Percentiles rank a stretch among this genome's conserved stretches.
These are phyloP conservation scores for Coriolopsis trogii DNA, from an alignment of 1,284 basidiomycete genomes.

Conservation along the genomic window DNA sequence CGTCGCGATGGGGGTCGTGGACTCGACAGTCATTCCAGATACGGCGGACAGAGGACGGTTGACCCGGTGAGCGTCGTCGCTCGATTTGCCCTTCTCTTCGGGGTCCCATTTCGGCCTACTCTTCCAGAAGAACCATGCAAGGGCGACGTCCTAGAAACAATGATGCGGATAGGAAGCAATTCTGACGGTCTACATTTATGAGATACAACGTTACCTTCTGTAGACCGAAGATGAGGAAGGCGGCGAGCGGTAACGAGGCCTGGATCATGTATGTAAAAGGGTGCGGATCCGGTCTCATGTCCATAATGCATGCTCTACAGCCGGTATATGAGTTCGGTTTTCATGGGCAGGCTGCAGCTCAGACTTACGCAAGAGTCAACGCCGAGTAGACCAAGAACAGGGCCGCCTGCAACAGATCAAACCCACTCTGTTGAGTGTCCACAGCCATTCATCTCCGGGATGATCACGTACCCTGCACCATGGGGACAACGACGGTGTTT, in stretches of 20 bases:
- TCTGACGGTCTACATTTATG: no score
- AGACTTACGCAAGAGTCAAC: slow-evolving; percentile 20
- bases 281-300: slow-evolving; percentile 36
- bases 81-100: slow-evolving; percentile 1
- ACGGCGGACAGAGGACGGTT: slow-evolving; percentile 6
- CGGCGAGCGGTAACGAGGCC: slow-evolving; percentile 52
- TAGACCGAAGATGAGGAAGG: slow-evolving; percentile 49
- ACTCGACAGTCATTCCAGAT: slow-evolving; percentile 17
- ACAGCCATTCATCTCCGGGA: not conserved
- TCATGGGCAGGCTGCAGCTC: not conserved
- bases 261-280: slow-evolving; percentile 52
- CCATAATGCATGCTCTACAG: slow-evolving; percentile 45
- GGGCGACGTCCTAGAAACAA: slow-evolving; percentile 39
- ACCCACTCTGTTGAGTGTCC: not conserved
- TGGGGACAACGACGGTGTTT: slow-evolving; percentile 36
- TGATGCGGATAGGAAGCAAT: not conserved
- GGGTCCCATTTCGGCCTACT: slow-evolving; percentile 10
- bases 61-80: slow-evolving; percentile 1
- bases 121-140: slow-evolving; percentile 39
- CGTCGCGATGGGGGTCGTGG: slow-evolving; percentile 15
- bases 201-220: slow-evolving; percentile 42
- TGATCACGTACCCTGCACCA: slow-evolving; percentile 29
- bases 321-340: not conserved
- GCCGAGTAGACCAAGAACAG: slow-evolving; percentile 37
- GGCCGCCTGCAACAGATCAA: slow-evolving; percentile 15